Evolutionary conservation across 768 basidiomycete species (phyloP), one percentile per base, ranked within the genome.

Genomic region (Leccinellum albellum): DNA sequence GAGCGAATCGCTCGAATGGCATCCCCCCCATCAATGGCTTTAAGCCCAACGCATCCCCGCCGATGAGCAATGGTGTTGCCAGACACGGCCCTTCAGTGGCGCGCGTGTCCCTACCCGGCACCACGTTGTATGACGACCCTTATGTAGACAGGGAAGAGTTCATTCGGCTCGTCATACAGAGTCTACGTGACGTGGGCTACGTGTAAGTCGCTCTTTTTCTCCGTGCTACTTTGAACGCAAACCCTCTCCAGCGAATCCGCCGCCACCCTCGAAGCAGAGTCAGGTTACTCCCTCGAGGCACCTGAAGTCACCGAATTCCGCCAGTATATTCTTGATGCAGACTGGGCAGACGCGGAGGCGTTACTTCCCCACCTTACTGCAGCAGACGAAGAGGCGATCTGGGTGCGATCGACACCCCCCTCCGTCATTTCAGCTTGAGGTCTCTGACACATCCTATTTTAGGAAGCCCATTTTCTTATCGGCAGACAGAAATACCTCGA

Each of bases 401-500:
- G 80, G 84, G 91, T 92, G 26, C 58, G 69, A 66, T 64, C 35
- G 51, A 72, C 66, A 79, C 72, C 24, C 31, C 26, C 13, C 42
- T 52, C 47, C 61, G 44, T 59, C 35, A 42, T 48, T n/a, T 47
- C 28, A 47, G 28, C 28, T 58, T 44, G 24, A 54, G 61, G 35
- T 45, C 52, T 58, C 65, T 69, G 58, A 72, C 56, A 37, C 56
- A 48, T 59, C 58, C 31, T 58, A 59, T 57, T 64, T 53, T 59
- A 96, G 88, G 86, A 89, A 65, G 88, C 89, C 21, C 85, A 79
- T 59, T 97, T 95, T 73, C 77, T 95, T 59, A 91, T 99, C 61
- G 87, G 86, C 58, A 88, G 90, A 73, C 97, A 99, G 81, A 95
- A 97, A 75, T 99, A 97, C 73, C 79, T 98, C 42, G 97, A 99